Conservation (phyloP, 768 basidiomycete genomes). For the Rhodocollybia butyracea region DNA sequence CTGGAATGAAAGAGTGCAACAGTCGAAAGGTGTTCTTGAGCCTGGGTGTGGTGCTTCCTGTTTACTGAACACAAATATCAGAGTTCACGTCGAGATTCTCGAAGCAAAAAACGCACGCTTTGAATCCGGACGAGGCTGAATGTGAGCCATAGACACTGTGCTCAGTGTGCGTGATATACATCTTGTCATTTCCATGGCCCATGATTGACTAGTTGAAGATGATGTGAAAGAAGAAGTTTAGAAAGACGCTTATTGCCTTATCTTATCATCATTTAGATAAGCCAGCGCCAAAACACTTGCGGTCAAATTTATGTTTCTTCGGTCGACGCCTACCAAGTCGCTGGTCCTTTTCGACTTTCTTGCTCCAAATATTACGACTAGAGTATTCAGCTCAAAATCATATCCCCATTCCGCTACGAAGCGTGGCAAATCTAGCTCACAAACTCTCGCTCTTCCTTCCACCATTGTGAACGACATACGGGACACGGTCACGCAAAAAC, state of each 20-base stretch:
- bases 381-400: constrained; percentile 9
- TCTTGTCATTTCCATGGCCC: constrained; percentile 44
- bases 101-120: constrained; percentile 42
- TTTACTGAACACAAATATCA: constrained; percentile 45
- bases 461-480: constrained; percentile 16
- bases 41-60: constrained; percentile 63
- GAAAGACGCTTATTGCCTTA: not conserved
- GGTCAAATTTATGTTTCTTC: constrained; percentile 1
- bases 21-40: constrained; percentile 79
- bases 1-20: constrained; percentile 88
- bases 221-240: not conserved
- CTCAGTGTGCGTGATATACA: constrained; percentile 89
- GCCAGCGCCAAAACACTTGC: not conserved
- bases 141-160: constrained; percentile 79
- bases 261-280: not conserved
- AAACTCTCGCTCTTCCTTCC: not conserved
- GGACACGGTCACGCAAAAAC: constrained; percentile 8
- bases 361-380: constrained; percentile 30
- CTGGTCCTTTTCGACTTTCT: constrained; percentile 40
- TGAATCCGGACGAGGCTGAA: constrained; percentile 74
- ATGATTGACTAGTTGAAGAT: constrained; percentile 3
- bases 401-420: not conserved
- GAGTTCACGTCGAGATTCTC: constrained; percentile 7
- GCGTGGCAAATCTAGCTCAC: not conserved
- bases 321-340: constrained; percentile 1